phyloP scores from a whole-genome alignment of 768 basidiomycete genomes.

The Boletales sp. region DNA sequence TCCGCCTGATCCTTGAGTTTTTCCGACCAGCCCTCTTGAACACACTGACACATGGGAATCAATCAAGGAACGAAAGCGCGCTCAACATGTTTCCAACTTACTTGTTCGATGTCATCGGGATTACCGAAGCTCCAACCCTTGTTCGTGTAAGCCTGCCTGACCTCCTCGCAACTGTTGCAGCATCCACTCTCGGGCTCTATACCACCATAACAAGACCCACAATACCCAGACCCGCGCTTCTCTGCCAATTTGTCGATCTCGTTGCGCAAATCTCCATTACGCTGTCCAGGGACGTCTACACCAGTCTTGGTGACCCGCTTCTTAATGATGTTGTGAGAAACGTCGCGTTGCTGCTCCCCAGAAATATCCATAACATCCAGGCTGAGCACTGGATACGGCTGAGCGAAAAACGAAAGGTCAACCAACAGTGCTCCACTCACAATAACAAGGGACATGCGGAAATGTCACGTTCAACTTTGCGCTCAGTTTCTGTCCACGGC shows the following conservation, averaged over 20 bases:
- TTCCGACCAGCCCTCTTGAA: constrained; percentile 91
- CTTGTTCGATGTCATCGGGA: constrained; percentile 92
- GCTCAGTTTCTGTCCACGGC: constrained; percentile 90
- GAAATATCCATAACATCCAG: constrained; percentile 98
- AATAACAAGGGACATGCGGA: constrained; percentile 94
- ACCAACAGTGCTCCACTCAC: constrained; percentile 48
- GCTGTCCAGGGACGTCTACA: constrained; percentile 49
- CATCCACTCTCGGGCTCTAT: constrained; percentile 72
- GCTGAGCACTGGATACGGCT: constrained; percentile 66
- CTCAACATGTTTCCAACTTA: constrained; percentile 30
- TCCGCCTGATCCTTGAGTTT: constrained; percentile 87
- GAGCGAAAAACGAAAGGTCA: no score
- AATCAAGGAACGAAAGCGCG: not conserved
- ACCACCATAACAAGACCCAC: constrained; percentile 97
- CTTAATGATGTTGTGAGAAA: constrained; percentile 87
- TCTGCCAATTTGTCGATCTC: constrained; percentile 81
- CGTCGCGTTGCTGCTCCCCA: constrained; percentile 88
- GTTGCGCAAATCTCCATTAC: constrained; percentile 68
- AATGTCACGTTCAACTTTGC: constrained; percentile 92
- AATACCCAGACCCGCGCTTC: constrained; percentile 61
- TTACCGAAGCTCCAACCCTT: constrained; percentile 94
- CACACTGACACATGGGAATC: constrained; percentile 56
- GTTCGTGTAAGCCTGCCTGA: constrained; percentile 83
- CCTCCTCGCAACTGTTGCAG: constrained; percentile 95
- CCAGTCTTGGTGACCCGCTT: constrained; percentile 67